These are phyloP conservation scores for Elongisporangium undulatum DNA, from an alignment of 352 stramenopile species.

Conservation along the genomic window DNA sequence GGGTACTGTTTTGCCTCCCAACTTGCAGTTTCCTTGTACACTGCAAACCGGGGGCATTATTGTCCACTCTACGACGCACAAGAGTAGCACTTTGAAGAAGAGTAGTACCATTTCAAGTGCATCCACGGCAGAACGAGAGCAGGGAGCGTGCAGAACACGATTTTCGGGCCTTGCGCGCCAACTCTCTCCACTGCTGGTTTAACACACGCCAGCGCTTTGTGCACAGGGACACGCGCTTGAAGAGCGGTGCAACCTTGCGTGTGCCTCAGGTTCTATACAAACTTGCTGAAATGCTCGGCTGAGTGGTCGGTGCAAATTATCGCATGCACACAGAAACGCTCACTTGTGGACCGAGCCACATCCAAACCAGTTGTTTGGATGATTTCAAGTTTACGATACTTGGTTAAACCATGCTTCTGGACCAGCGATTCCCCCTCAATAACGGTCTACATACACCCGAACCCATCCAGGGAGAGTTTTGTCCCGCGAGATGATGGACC, in stretches of 20 bases:
- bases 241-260: not conserved
- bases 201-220: not conserved
- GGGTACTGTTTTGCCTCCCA: not conserved
- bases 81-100: not conserved
- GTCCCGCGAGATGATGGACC: not conserved
- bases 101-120: not conserved
- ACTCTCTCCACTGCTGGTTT: not conserved
- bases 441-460: too few species aligned
- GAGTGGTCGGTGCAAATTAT: not conserved
- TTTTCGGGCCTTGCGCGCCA: not conserved
- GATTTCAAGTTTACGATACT: not conserved
- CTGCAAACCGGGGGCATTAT: not conserved
- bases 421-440: not conserved
- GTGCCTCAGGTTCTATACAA: not conserved
- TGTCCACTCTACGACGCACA: not conserved
- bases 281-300: not conserved
- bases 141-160: not conserved
- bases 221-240: not conserved
- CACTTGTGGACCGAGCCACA: not conserved
- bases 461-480: not conserved
- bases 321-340: not conserved
- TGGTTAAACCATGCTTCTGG: not conserved
- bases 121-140: not conserved
- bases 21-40: not conserved
- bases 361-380: not conserved